These are phyloP conservation scores for Aspergillus jensenii DNA, from an alignment of 2,329 filamentous ascomycete genomes.

Conservation along the genomic window DNA sequence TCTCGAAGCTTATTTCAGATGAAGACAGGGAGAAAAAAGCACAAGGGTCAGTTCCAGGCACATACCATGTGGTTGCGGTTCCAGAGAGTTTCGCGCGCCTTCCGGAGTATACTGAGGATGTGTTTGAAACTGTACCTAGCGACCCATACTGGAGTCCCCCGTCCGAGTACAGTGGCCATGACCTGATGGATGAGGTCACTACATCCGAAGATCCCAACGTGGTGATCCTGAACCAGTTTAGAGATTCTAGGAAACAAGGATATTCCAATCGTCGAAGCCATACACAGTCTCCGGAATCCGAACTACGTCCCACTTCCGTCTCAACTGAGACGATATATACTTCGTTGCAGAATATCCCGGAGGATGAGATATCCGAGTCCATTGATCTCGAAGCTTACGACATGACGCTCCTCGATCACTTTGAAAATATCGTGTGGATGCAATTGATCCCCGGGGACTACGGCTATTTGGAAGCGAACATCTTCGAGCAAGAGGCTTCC, in stretches of 20 bases:
- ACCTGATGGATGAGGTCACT: constrained; percentile 22
- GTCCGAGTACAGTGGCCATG: constrained; percentile 29
- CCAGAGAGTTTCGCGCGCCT: constrained; percentile 54
- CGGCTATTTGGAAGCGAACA: constrained; percentile 36
- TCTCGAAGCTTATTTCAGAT: constrained; percentile 54
- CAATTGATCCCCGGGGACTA: constrained; percentile 36
- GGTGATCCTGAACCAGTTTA: constrained; percentile 52
- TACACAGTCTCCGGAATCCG: constrained; percentile 36
- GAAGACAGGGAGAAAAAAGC: constrained; percentile 61
- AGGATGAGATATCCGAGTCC: constrained; percentile 13
- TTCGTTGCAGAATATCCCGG: constrained; percentile 22
- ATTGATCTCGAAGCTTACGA: constrained; percentile 30
- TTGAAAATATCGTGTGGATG: constrained; percentile 42
- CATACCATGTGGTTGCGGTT: constrained; percentile 56
- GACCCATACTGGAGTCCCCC: constrained; percentile 24
- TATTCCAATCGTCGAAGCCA: constrained; percentile 31
- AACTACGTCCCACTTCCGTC: constrained; percentile 28
- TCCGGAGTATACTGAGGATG: constrained; percentile 50
- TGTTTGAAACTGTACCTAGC: constrained; percentile 17
- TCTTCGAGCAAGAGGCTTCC: constrained; percentile 49
- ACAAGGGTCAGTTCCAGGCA: constrained; percentile 51
- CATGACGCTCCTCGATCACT: constrained; percentile 37
- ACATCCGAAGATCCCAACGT: constrained; percentile 46
- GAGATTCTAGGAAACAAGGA: constrained; percentile 42
- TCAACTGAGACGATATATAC: constrained; percentile 26